Conservation (phyloP, 352 stramenopile species). For the Lagenidium sp. region DNA sequence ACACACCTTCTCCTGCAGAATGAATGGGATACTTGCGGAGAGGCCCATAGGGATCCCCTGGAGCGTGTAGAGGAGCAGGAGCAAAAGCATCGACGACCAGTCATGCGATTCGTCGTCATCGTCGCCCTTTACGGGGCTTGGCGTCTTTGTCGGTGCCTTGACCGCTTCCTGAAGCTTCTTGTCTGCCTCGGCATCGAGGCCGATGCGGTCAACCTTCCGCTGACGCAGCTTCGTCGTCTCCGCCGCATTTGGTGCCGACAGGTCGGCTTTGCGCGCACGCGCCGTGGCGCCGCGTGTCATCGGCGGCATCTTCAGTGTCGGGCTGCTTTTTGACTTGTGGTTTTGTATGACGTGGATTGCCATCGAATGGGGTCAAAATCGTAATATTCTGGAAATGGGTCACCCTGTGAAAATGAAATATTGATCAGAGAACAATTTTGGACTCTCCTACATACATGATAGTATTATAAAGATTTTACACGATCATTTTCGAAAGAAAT, state of each 20-base stretch:
- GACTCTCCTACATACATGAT: too few species aligned
- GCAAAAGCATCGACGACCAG: constrained; percentile 80
- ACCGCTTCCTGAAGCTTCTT: background rate
- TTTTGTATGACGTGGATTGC: too few species aligned
- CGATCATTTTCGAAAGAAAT: too few species aligned
- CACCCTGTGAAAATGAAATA: too few species aligned
- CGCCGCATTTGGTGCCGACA: constrained; percentile 3
- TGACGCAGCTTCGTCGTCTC: constrained; percentile 7
- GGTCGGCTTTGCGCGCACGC: too few species aligned
- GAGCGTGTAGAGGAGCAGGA: constrained; percentile 98
- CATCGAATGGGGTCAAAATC: too few species aligned
- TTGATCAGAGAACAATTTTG: too few species aligned
- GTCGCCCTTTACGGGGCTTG: background rate
- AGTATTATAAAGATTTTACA: too few species aligned
- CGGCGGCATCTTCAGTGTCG: too few species aligned
- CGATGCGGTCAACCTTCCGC: constrained; percentile 9
- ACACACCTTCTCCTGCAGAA: constrained; percentile 93
- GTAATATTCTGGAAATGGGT: too few species aligned
- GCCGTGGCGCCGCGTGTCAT: too few species aligned
- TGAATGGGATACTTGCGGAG: constrained; percentile 96
- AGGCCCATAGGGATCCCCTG: constrained; percentile 99
- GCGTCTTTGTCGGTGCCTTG: background rate
- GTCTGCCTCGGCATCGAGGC: background rate
- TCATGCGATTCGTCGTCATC: constrained; percentile 33
- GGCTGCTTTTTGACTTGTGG: too few species aligned